phyloP scores from a whole-genome alignment of 2,329 filamentous ascomycete species.

The Leptodontidium sp. region DNA sequence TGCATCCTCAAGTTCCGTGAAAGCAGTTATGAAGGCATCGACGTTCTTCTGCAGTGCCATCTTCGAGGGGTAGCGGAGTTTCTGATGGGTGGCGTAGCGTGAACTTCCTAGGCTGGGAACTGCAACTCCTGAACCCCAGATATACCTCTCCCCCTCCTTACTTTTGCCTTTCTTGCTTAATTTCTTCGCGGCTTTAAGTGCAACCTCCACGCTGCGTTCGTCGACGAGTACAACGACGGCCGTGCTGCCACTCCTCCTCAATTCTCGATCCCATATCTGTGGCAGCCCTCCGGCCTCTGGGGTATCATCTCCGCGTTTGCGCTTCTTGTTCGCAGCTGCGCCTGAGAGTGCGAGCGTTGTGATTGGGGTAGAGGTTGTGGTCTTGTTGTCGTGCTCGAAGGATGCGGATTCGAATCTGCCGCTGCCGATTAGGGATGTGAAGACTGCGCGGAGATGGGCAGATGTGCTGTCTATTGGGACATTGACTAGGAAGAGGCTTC shows the following conservation, averaged over 20 bases:
- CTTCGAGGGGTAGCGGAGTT: conserved; percentile 74
- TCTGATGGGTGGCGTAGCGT: conserved; percentile 70
- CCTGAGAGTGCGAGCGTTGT: not conserved
- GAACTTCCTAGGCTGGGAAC: conserved; percentile 61
- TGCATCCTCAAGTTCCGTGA: conserved; percentile 73
- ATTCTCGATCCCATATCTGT: conserved; percentile 73
- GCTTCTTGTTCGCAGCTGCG: conserved; percentile 55
- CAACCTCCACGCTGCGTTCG: conserved; percentile 76
- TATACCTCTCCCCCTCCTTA: conserved; percentile 64
- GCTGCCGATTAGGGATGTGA: conserved; percentile 76
- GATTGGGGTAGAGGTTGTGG: conserved; percentile 3
- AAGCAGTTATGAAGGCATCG: conserved; percentile 87
- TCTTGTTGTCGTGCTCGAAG: conserved; percentile 71
- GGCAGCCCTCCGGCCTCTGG: conserved; percentile 69
- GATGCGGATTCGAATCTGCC: conserved; percentile 79
- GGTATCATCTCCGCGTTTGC: conserved; percentile 61
- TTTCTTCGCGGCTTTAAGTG: conserved; percentile 77
- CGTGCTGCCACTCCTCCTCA: conserved; percentile 78
- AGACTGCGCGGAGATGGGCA: conserved; percentile 77
- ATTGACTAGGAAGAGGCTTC: conserved; percentile 92
- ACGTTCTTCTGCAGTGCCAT: conserved; percentile 74
- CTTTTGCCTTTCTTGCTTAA: conserved; percentile 62
- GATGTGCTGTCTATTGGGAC: conserved; percentile 85
- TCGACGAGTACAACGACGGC: conserved; percentile 88
- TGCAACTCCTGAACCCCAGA: conserved; percentile 71